phyloP scores from a whole-genome alignment of 2,329 filamentous ascomycete species.

The Colletotrichum echinochloae region DNA sequence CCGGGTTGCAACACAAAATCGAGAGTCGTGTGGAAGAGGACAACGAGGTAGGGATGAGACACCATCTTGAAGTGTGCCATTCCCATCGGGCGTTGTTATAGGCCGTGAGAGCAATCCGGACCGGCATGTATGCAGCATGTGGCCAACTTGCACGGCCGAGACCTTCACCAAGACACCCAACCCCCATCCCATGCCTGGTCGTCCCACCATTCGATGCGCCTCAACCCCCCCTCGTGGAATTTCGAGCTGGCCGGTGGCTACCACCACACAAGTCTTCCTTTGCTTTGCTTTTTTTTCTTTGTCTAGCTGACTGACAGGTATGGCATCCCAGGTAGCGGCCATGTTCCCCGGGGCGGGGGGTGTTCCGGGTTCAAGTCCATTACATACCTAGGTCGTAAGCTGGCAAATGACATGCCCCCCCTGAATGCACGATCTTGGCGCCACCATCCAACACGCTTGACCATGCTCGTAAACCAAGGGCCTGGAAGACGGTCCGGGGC shows the following conservation, averaged over 20 bases:
- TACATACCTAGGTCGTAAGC: too few relatives aligned
- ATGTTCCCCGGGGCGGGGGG: too few relatives aligned
- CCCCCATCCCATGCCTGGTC: background rate
- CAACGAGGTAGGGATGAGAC: background rate
- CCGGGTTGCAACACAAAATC: background rate
- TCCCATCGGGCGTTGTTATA: background rate
- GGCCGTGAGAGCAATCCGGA: background rate
- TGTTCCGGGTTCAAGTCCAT: too few relatives aligned
- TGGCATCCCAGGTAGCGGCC: background rate
- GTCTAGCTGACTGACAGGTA: background rate
- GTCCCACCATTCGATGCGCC: background rate
- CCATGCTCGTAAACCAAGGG: too few relatives aligned
- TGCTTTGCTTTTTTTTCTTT: background rate
- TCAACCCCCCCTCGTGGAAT: background rate
- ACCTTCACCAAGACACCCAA: background rate
- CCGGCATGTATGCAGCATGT: background rate
- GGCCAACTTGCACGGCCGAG: too few relatives aligned
- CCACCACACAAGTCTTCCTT: too few relatives aligned
- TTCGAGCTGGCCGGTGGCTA: background rate
- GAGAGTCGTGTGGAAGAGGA: background rate
- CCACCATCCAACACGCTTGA: background rate
- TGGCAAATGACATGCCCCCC: too few relatives aligned
- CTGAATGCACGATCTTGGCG: background rate
- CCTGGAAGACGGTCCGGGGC: background rate
- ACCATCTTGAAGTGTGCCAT: background rate